Percentiles rank a stretch among this genome's conserved stretches.
phyloP scores from a whole-genome alignment of 2,329 filamentous ascomycete genomes.

The Huntiella bhutanensis region DNA sequence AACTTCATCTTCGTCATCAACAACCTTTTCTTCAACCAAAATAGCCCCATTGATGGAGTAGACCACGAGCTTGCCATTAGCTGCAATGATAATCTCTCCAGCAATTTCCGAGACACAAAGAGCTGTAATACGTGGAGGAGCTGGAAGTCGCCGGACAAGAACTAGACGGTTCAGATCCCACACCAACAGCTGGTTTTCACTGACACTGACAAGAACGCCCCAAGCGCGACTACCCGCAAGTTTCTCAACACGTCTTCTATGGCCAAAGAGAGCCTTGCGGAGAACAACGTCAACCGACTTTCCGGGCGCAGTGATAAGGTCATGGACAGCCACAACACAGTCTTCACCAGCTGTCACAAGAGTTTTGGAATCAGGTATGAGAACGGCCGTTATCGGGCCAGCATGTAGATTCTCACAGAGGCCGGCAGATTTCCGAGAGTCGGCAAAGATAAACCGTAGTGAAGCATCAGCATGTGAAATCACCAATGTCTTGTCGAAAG shows the following conservation, averaged over 20 bases:
- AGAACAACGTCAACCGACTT: conserved; percentile 65
- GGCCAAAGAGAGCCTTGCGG: conserved; percentile 69
- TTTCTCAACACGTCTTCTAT: conserved; percentile 63
- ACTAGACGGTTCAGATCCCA: conserved; percentile 89
- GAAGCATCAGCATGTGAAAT: conserved; percentile 93
- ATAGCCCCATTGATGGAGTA: conserved; percentile 79
- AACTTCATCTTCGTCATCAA: conserved; percentile 36
- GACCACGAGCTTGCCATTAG: conserved; percentile 52
- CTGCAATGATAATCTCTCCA: conserved; percentile 75
- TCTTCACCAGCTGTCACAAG: conserved; percentile 84
- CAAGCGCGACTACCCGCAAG: conserved; percentile 78
- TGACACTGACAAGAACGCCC: conserved; percentile 66
- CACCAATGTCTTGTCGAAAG: conserved; percentile 83
- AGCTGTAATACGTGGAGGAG: conserved; percentile 43
- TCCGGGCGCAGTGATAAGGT: conserved; percentile 39
- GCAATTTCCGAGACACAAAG: conserved; percentile 78
- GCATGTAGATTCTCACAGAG: conserved; percentile 89
- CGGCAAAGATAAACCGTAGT: conserved; percentile 73
- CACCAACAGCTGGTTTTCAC: conserved; percentile 64
- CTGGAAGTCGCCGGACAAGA: conserved; percentile 53
- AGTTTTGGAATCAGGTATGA: conserved; percentile 77
- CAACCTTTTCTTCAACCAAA: conserved; percentile 62
- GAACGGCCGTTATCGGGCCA: conserved; percentile 65
- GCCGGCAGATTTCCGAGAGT: conserved; percentile 65
- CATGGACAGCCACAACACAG: conserved; percentile 76